Base-by-base conservation (phyloP, 106 monocot genomes). In the Dendrobium officinale region DNA sequence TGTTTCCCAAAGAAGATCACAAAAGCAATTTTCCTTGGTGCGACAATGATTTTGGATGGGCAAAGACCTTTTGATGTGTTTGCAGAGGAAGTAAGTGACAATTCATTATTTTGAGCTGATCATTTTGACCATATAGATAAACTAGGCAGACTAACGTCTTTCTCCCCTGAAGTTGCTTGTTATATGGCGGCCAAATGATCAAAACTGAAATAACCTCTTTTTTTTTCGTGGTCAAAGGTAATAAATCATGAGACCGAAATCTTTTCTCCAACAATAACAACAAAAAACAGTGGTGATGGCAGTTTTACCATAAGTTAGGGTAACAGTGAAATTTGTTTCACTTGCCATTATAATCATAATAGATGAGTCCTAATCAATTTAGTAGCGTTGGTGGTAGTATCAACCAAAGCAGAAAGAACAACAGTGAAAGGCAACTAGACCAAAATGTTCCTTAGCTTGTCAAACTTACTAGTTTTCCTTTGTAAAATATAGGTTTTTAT, bases 21-120 rank as follows among this genome's bases (percentile, higher is more conserved):
- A 2, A 96, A 93, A 79, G 95, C 95, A 48, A n/a, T 96, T 9
- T 96, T 93, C 58, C 55, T 96, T 9, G 74, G 81, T 74, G 95
- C 93, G 0, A 96, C 95, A 22, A 96, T 96, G 95, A 89, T 96
- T n/a, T 51, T 79, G 42, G 82, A 93, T 81, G 95, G 89, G 49
- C 93, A 96, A 78, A 88, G 84, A 64, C 95, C 95, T 61, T 91
- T 91, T 80, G 93, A 96, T 81, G 84, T 93, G 33, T 93, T 93
- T 81, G 79, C 91, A 6, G 83, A 84, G 43, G 89, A 93, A 86
- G 93, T 96, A 81, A 66, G 85, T 76, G 9, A 19, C 13, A 29
- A n/a, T 74, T 74, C 73, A 42, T 74, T 44, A n/a, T 74, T 44
- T 42, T 74, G 0, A 13, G 70, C 27, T 74, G 10, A 72, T 72